phyloP scores from a whole-genome alignment of 495 filamentous ascomycete species.

The Talaromyces nanjingensis region DNA sequence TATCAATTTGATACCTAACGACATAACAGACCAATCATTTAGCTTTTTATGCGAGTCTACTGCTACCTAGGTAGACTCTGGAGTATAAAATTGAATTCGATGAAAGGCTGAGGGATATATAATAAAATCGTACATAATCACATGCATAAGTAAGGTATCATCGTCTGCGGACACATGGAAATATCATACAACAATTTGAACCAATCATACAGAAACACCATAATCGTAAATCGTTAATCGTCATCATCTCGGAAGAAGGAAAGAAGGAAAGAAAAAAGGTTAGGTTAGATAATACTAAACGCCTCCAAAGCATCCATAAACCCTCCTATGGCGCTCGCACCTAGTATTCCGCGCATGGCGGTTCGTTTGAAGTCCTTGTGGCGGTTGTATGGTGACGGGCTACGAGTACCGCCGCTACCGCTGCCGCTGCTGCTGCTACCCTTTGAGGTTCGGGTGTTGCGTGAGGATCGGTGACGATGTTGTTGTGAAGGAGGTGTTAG shows the following conservation, averaged over 20 bases:
- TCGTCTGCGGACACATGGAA: background rate
- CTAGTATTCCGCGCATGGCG: slow-evolving; percentile 31
- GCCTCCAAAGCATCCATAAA: slow-evolving; percentile 40
- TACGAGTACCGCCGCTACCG: slow-evolving; percentile 10
- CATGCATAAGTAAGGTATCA: background rate
- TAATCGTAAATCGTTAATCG: background rate
- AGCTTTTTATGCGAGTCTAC: background rate
- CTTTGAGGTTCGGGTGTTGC: slow-evolving; percentile 15
- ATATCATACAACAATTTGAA: slow-evolving; percentile 1
- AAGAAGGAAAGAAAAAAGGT: background rate
- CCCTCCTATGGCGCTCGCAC: slow-evolving; percentile 36
- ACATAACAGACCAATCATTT: background rate
- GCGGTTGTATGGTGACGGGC: slow-evolving; percentile 1
- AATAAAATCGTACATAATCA: background rate
- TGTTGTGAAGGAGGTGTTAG: slow-evolving; percentile 14
- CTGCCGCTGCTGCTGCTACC: slow-evolving; percentile 18
- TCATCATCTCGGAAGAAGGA: background rate
- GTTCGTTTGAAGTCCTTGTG: slow-evolving; percentile 20
- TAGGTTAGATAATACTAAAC: slow-evolving; percentile 22
- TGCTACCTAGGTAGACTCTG: background rate
- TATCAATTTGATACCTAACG: background rate
- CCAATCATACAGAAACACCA: background rate
- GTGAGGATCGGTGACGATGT: slow-evolving; percentile 15
- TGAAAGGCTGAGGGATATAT: background rate
- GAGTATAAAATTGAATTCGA: background rate